Base-by-base conservation (phyloP, 108 stramenopile genomes). In the Cyclotella cryptica region DNA sequence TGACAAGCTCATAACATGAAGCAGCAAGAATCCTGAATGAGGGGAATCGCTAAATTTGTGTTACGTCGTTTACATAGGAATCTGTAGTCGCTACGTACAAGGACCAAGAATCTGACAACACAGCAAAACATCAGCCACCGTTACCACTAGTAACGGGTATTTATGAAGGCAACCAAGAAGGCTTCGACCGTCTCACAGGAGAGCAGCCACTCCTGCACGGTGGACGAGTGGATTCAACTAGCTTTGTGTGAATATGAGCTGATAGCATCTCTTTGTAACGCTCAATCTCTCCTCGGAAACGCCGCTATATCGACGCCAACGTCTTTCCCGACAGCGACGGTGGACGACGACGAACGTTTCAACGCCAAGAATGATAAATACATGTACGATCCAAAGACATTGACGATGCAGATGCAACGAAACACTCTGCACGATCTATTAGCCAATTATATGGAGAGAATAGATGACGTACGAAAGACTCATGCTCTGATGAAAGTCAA, bases 231-330 rank as follows among this genome's bases (percentile, higher is more conserved):
- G 82, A 77, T 83, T 21, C 66, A 74, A 53, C 29, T 63, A 29
- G 65, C 82, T 26, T 41, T 77, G 1, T 45, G 41, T 35, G 82
- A 83, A 46, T 83, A 83, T 69, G 82, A 83, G 41, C 82, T 69
- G 44, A 65, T 83, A 53, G 82, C 82, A 1, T 57, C 59, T 8
- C 72, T 83, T 1, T 71, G 76, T 45, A 83, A 83, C 44, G 52
- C 57, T 30, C 82, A 83, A 57, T 63, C 76, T 27, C 39, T 62
- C 41, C 71, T 83, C 17, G 54, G 64, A 26, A 82, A 76, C 41
- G 71, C 71, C 27, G 74, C 69, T 40, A 1, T 46, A 9, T 52
- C 54, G 35, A 44, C 61, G 43, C 17, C 60, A 41, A 24, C 46
- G 14, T 30, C 62, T n/a, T 42, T 45, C 9, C 43, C 72, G 10